These are phyloP conservation scores for Trametes maxima DNA, from an alignment of 768 basidiomycete genomes.

Conservation along the genomic window DNA sequence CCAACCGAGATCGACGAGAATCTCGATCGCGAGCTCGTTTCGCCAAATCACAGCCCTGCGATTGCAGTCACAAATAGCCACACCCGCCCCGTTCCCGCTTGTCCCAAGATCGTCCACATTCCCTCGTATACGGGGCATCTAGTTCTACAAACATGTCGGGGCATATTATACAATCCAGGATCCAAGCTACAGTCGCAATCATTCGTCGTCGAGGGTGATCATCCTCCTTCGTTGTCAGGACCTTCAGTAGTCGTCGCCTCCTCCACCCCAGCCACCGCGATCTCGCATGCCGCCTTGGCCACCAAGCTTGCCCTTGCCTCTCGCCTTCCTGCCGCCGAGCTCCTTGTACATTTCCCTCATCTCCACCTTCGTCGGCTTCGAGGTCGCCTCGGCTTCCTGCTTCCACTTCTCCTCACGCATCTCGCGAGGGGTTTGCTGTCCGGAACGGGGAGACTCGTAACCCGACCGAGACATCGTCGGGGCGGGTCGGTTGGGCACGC, in stretches of 20 bases:
- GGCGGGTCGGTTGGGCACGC: slow-evolving; percentile 44
- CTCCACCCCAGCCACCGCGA: slow-evolving; percentile 73
- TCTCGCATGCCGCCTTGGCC: slow-evolving; percentile 63
- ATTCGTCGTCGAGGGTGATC: neutral
- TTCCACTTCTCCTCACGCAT: slow-evolving; percentile 78
- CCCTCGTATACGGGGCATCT: slow-evolving; percentile 1
- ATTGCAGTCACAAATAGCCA: neutral
- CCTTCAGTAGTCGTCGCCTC: slow-evolving; percentile 22
- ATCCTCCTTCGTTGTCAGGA: neutral
- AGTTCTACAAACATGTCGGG: slow-evolving; percentile 6
- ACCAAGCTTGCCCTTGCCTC: slow-evolving; percentile 74
- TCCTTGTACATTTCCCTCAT: slow-evolving; percentile 94
- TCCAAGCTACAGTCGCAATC: neutral
- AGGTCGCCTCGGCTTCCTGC: slow-evolving; percentile 50
- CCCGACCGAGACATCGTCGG: slow-evolving; percentile 39
- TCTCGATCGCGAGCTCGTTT: slow-evolving; percentile 2
- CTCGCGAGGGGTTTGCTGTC: slow-evolving; percentile 80
- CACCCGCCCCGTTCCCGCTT: neutral
- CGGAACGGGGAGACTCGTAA: slow-evolving; percentile 47
- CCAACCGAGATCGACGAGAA: slow-evolving; percentile 1
- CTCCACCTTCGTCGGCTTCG: slow-evolving; percentile 73
- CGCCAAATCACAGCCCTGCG: neutral
- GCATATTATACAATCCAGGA: slow-evolving; percentile 6
- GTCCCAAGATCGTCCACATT: neutral
- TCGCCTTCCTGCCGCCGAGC: slow-evolving; percentile 80